A percentile compares a stretch with the other conserved stretches of the same genome.
These are phyloP conservation scores for Tremellales sp. DNA, from an alignment of 1,284 basidiomycete genomes.

Conservation along the genomic window DNA sequence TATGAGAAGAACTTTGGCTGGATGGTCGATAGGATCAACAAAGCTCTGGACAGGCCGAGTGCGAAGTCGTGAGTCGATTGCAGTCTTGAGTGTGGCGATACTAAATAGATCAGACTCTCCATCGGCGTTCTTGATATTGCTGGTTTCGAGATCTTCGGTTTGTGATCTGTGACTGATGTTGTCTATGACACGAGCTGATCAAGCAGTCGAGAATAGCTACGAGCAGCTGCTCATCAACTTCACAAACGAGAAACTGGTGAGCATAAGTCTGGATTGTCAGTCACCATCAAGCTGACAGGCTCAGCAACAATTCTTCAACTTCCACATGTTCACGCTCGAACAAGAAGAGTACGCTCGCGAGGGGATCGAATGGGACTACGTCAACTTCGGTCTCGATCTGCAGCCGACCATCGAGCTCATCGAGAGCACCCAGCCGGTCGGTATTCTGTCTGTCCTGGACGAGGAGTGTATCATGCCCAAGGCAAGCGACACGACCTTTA, in stretches of 20 bases:
- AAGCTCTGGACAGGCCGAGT: constrained; percentile 85
- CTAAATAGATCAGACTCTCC: constrained; percentile 60
- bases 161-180: constrained; percentile 5
- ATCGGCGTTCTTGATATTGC: constrained; percentile 99
- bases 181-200: not conserved
- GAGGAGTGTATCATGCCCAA: constrained; percentile 99
- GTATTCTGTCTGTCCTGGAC: constrained; percentile 89
- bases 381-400: constrained; percentile 96
- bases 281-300: constrained; percentile 2
- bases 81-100: not conserved
- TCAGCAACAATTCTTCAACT: constrained; percentile 74
- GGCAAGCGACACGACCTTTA: constrained; percentile 92
- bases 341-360: constrained; percentile 98
- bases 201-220: constrained; percentile 66
- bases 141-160: constrained; percentile 84
- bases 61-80: constrained; percentile 60
- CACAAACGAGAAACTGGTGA: constrained; percentile 84
- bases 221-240: constrained; percentile 99
- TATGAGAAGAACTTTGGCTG: constrained; percentile 96
- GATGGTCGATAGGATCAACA: constrained; percentile 93
- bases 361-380: constrained; percentile 96
- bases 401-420: constrained; percentile 99
- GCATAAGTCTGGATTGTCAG: not conserved
- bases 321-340: constrained; percentile 99
- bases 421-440: constrained; percentile 68